Percentiles rank a stretch among this genome's conserved stretches.
These are phyloP conservation scores for Verticillium albo-atrum DNA, from an alignment of 2,329 filamentous ascomycete genomes.

Conservation along the genomic window DNA sequence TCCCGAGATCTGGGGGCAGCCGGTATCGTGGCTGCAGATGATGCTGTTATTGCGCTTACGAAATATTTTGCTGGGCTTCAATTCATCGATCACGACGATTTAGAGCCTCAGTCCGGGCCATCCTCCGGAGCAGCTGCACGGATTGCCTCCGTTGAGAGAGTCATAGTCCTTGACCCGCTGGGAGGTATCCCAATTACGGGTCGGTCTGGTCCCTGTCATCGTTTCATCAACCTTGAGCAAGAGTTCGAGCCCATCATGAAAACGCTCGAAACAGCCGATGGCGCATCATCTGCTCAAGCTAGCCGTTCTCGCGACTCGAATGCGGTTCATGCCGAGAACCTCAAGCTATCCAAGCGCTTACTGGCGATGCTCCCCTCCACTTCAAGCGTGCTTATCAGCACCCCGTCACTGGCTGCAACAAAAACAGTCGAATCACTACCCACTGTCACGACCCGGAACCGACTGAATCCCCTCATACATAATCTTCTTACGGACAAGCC, in stretches of 20 bases:
- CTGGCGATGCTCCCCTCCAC: conserved; percentile 75
- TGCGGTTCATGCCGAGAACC: conserved; percentile 54
- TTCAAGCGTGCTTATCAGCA: conserved; percentile 85
- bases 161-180: conserved; percentile 83
- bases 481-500: conserved; percentile 96
- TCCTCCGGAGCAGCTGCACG: conserved; percentile 26
- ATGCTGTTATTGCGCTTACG: conserved; percentile 72
- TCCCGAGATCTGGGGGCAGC: conserved; percentile 33
- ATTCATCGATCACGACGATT: conserved; percentile 26
- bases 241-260: conserved; percentile 69
- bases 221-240: conserved; percentile 88
- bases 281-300: neutral
- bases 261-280: conserved; percentile 41
- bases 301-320: conserved; percentile 1
- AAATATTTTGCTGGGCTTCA: conserved; percentile 69
- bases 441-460: conserved; percentile 49
- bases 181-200: conserved; percentile 73
- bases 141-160: conserved; percentile 67
- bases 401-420: conserved; percentile 72
- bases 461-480: conserved; percentile 83
- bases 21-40: conserved; percentile 40
- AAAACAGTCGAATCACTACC: conserved; percentile 28
- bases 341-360: conserved; percentile 65
- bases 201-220: conserved; percentile 28
- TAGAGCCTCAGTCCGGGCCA: neutral